Percentiles rank a stretch among this genome's conserved stretches.
phyloP scores from a whole-genome alignment of 805 yeast genomes.

The Starmera quercuum region DNA sequence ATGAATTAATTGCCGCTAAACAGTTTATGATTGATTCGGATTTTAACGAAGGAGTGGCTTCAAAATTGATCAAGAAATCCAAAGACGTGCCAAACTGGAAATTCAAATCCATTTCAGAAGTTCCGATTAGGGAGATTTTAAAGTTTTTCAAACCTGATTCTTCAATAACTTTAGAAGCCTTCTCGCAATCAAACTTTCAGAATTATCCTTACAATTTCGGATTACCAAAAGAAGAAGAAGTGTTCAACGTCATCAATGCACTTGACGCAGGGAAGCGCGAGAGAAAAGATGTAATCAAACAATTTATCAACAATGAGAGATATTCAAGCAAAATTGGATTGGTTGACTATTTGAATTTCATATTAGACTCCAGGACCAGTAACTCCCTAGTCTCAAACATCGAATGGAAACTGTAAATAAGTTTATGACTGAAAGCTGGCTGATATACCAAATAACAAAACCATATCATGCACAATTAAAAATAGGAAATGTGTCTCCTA shows the following conservation, averaged over 20 bases:
- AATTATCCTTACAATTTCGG: constrained; percentile 56
- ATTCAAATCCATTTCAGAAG: constrained; percentile 29
- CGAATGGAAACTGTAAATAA: no score
- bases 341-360: no score
- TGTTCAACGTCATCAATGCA: neutral
- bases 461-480: no score
- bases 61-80: constrained; percentile 55
- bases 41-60: constrained; percentile 62
- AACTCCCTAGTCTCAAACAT: no score
- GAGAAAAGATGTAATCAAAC: no score
- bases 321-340: no score
- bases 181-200: constrained; percentile 28
- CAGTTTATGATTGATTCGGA: constrained; percentile 62
- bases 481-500: no score
- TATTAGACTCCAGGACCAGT: no score
- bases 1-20: constrained; percentile 71
- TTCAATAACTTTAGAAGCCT: constrained; percentile 20
- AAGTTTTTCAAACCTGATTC: constrained; percentile 23
- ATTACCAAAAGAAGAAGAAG: constrained; percentile 41
- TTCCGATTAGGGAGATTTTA: constrained; percentile 23
- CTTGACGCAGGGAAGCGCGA: no score
- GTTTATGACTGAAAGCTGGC: no score
- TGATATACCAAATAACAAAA: no score
- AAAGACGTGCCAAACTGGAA: constrained; percentile 42
- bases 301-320: no score